These are phyloP conservation scores for Penicillium waksmanii DNA, from an alignment of 495 filamentous ascomycete species.

Conservation along the genomic window DNA sequence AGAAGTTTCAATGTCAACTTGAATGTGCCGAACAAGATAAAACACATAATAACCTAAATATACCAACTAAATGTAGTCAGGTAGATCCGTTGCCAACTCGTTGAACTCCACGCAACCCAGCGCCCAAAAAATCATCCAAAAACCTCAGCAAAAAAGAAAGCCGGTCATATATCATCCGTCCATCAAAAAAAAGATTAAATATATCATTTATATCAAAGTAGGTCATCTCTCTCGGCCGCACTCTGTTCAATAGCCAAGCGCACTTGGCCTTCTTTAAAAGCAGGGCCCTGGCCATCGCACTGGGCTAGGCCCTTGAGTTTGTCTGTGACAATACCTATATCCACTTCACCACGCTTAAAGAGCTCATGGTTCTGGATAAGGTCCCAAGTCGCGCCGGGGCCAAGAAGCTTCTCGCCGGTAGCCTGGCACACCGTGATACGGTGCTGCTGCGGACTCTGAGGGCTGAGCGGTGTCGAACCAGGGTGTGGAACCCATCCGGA, in stretches of 20 bases:
- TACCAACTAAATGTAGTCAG: background rate
- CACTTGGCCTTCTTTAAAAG: conserved; percentile 80
- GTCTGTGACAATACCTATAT: conserved; percentile 78
- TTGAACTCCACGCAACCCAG: conserved; percentile 9
- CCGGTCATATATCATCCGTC: conserved; percentile 4
- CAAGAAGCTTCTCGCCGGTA: conserved; percentile 76
- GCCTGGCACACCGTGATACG: conserved; percentile 65
- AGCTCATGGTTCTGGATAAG: conserved; percentile 82
- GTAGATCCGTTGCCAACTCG: conserved; percentile 5
- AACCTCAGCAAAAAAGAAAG: conserved; percentile 1
- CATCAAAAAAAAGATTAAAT: background rate
- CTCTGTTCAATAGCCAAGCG: conserved; percentile 77
- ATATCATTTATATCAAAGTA: conserved; percentile 52
- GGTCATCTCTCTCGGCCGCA: conserved; percentile 72
- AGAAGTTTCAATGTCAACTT: too few relatives aligned
- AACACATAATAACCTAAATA: background rate
- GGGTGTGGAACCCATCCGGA: conserved; percentile 4
- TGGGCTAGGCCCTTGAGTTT: conserved; percentile 73
- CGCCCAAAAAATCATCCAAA: conserved; percentile 20
- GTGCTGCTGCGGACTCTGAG: conserved; percentile 50
- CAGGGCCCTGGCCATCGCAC: conserved; percentile 89
- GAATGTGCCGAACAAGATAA: too few relatives aligned
- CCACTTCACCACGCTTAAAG: conserved; percentile 79
- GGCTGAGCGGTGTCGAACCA: background rate
- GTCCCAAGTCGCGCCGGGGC: conserved; percentile 86